Percentiles rank a stretch among this genome's conserved stretches.
phyloP scores from a whole-genome alignment of 805 yeast species.

The Metschnikowia gruessii region DNA sequence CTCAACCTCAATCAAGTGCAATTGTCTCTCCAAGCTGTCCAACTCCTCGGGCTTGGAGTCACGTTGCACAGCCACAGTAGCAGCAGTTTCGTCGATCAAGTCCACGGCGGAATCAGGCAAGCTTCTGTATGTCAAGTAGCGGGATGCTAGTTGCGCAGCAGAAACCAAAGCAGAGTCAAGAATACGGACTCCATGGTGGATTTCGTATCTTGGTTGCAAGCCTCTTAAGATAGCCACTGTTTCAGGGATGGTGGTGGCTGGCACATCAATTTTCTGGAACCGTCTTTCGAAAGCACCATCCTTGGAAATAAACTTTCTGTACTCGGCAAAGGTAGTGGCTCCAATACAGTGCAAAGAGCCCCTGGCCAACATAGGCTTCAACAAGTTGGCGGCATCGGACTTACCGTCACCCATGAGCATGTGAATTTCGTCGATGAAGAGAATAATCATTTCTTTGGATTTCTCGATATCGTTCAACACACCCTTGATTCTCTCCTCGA shows the following conservation, averaged over 20 bases:
- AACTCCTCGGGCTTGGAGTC: constrained; percentile 97
- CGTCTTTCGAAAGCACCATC: constrained; percentile 99
- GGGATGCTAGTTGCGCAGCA: constrained; percentile 91
- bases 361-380: constrained; percentile 96
- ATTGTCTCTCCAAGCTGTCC: constrained; percentile 88
- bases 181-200: constrained; percentile 96
- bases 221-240: constrained; percentile 97
- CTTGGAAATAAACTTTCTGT: constrained; percentile 86
- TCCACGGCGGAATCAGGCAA: constrained; percentile 97
- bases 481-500: constrained; percentile 96
- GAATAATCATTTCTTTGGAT: constrained; percentile 77
- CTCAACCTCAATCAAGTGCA: constrained; percentile 90
- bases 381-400: constrained; percentile 92
- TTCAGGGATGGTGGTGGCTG: constrained; percentile 88
- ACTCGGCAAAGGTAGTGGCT: constrained; percentile 95
- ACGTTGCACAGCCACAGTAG: constrained; percentile 95
- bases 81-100: constrained; percentile 93
- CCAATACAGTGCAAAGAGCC: constrained; percentile 97
- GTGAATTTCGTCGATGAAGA: constrained; percentile 96
- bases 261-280: constrained; percentile 95
- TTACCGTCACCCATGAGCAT: constrained; percentile 99
- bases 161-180: constrained; percentile 91
- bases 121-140: constrained; percentile 92
- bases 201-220: constrained; percentile 89
- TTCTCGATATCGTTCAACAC: constrained; percentile 92